Evolutionary conservation across 192 early-diverging fungal genomes (phyloP), one percentile per base, ranked within the genome.

Genomic region (Coemansia sp.): DNA sequence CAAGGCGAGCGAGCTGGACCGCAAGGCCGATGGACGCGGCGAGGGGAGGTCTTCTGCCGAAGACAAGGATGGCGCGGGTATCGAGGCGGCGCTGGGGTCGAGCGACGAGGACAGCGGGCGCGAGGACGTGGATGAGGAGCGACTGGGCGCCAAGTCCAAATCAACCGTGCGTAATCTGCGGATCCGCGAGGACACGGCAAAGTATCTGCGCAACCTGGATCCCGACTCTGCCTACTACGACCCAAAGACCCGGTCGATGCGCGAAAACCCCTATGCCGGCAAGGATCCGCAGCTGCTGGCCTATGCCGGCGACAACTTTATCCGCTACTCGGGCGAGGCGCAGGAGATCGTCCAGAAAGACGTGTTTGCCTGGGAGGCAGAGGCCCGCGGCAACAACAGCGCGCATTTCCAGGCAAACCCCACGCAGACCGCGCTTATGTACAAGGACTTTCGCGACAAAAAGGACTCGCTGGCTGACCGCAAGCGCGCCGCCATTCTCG

Each of bases 111-210:
- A 87, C 6, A 87, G 85, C 29, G 84, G 85, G 5, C 93, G 93
- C 60, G 95, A 97, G 62, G 91, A 96, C 6, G 93, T 92, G 60
- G 81, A 82, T 19, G 88, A 85, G 2, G 95, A 91, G 59, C 88
- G 91, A 47, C 72, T 92, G 9, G 93, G 95, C 68, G 85, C 89
- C 27, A 98, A 98, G 69, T 90, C 90, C 1, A 85, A 92, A 56
- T 94, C 90, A 0, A 97, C 97, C 1, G 94, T 97, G 50, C 88
- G 97, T 53, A 99, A 98, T 60, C 83, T 99, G 54, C 91, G 96
- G 7, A 98, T 99, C 79, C 93, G 97, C 77, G 97, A 99, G 82
- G 97, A 99, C 78, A 97, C 94, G 19, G 96, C 97, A 24, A 99
- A 99, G 78, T 99, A 99, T 73, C 83, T 99, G 53, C 85, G 90